Conservation (phyloP, 768 basidiomycete genomes). For the Kwoniella heveanensis region DNA sequence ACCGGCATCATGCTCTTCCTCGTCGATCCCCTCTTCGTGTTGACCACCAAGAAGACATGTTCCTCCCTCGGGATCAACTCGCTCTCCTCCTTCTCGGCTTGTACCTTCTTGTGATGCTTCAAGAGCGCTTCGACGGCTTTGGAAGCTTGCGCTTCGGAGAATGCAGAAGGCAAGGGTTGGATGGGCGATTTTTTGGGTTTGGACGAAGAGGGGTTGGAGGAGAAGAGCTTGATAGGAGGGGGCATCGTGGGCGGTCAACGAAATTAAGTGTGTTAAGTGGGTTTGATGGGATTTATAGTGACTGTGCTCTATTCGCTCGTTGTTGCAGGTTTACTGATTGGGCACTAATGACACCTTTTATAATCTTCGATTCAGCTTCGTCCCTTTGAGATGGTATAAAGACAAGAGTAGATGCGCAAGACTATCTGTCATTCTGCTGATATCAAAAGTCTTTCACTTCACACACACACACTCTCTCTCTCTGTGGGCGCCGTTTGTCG, state of each 20-base stretch:
- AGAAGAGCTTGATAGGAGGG: conserved; percentile 22
- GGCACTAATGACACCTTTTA: no score
- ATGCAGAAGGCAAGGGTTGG: conserved; percentile 36
- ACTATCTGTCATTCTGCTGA: no score
- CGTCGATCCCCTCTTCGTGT: conserved; percentile 78
- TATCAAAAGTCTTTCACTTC: no score
- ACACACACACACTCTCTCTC: no score
- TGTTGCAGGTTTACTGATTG: no score
- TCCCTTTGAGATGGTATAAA: no score
- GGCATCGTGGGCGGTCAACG: conserved; percentile 12
- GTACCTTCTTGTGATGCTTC: conserved; percentile 67
- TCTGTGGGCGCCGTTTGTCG: no score
- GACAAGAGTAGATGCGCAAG: no score
- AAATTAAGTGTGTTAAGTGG: no score
- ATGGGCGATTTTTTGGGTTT: conserved; percentile 11
- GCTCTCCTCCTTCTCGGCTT: conserved; percentile 67
- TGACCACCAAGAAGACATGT: conserved; percentile 82
- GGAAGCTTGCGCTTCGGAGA: conserved; percentile 72
- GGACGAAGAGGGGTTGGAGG: conserved; percentile 12
- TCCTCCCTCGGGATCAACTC: conserved; percentile 74
- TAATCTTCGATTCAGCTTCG: no score
- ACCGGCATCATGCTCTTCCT: conserved; percentile 76
- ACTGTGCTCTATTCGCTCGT: no score
- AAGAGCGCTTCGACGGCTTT: conserved; percentile 79
- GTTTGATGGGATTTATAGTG: no score